Percentiles rank a stretch among this genome's conserved stretches.
These are phyloP conservation scores for Dipteronia dyeriana DNA, from an alignment of 345 rosid species.

Conservation along the genomic window DNA sequence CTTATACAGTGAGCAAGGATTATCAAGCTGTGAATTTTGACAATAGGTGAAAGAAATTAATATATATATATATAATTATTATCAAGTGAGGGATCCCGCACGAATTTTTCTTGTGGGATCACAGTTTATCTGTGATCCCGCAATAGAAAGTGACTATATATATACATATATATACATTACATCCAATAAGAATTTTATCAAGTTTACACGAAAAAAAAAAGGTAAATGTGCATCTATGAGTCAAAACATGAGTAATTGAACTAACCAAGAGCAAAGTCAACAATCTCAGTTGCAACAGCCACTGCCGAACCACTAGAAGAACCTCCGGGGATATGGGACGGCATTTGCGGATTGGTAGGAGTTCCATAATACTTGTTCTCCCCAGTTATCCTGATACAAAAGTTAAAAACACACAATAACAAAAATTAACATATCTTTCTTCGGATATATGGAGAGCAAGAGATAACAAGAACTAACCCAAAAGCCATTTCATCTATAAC, in stretches of 20 bases:
- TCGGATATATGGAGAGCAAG: neutral
- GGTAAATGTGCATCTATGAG: neutral
- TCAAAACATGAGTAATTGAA: slow-evolving; percentile 7
- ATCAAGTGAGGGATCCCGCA: no score
- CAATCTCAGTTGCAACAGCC: slow-evolving; percentile 80
- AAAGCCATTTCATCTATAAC: slow-evolving; percentile 78
- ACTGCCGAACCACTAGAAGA: slow-evolving; percentile 98
- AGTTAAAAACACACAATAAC: slow-evolving; percentile 14
- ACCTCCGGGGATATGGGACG: slow-evolving; percentile 78
- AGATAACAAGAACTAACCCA: slow-evolving; percentile 46
- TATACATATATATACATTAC: neutral
- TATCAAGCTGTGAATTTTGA: neutral
- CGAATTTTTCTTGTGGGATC: no score
- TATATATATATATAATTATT: no score
- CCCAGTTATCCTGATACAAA: slow-evolving; percentile 58
- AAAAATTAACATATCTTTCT: neutral
- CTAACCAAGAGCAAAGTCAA: slow-evolving; percentile 87
- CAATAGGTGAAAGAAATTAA: neutral
- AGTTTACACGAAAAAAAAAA: neutral
- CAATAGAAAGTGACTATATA: no score
- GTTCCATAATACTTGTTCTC: slow-evolving; percentile 86
- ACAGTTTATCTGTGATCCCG: no score
- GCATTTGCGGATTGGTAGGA: slow-evolving; percentile 71
- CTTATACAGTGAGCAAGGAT: neutral
- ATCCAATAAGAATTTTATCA: neutral